Evolutionary conservation across 164 flowering plant species (phyloP).

Genomic region (Houttuynia cordata): DNA sequence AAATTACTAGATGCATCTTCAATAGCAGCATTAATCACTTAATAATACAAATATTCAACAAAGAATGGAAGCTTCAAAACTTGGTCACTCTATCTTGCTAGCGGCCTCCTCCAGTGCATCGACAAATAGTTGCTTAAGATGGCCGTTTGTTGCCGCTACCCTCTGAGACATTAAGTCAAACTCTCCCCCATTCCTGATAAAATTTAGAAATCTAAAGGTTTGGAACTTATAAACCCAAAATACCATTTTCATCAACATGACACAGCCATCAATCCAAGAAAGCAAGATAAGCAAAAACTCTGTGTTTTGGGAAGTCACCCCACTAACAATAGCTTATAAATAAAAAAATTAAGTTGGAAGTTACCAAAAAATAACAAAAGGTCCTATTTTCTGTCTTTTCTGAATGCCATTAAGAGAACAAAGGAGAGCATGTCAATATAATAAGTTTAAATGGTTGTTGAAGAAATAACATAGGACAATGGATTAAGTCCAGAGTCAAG

Average conservation of each 20-base stretch:
- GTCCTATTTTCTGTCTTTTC: too few relatives aligned
- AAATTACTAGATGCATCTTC: neutral
- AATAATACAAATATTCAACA: neutral
- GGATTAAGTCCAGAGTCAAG: too few relatives aligned
- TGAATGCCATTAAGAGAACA: too few relatives aligned
- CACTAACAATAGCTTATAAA: too few relatives aligned
- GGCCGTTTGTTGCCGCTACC: constrained; percentile 78
- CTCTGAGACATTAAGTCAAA: constrained; percentile 68
- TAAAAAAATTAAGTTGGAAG: too few relatives aligned
- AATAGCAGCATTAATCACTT: neutral
- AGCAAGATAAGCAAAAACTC: too few relatives aligned
- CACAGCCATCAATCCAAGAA: too few relatives aligned
- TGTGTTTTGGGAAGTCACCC: too few relatives aligned
- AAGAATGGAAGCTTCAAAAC: neutral
- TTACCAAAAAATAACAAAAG: too few relatives aligned
- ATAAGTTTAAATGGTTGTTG: too few relatives aligned
- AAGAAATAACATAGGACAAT: too few relatives aligned
- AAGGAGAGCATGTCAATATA: too few relatives aligned
- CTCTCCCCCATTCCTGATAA: constrained; percentile 61
- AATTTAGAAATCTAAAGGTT: neutral
- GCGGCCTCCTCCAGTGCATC: constrained; percentile 35
- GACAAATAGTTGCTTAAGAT: constrained; percentile 51
- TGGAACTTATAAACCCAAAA: neutral
- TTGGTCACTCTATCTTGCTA: neutral
- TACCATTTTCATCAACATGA: neutral